Evolutionary conservation across 1,284 basidiomycete genomes (phyloP).

Genomic region (Takashimella tepidaria): DNA sequence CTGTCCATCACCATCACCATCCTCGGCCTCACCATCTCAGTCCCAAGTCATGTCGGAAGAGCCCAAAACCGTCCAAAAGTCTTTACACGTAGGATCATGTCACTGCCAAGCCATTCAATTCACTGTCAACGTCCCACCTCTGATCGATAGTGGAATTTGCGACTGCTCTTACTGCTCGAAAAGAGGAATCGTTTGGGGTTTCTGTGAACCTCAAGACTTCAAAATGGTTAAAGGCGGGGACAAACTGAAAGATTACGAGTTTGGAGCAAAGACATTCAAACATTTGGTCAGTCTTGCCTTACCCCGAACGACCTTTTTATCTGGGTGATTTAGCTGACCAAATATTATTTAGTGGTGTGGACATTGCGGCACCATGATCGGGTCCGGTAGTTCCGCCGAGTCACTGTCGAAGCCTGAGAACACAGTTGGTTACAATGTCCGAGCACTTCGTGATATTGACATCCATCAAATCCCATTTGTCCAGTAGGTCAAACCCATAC

Average conservation of each 20-base stretch:
- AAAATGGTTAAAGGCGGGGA: constrained; percentile 3
- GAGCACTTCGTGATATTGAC: background rate
- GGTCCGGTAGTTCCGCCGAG: background rate
- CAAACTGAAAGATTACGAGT: constrained; percentile 5
- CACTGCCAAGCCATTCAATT: constrained; percentile 9
- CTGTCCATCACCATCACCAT: too few relatives aligned
- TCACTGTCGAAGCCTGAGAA: background rate
- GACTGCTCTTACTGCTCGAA: constrained; percentile 10
- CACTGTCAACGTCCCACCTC: constrained; percentile 6
- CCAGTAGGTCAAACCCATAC: background rate
- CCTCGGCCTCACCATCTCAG: background rate
- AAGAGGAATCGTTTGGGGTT: constrained; percentile 8
- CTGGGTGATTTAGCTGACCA: background rate
- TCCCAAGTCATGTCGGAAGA: background rate
- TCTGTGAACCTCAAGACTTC: constrained; percentile 2
- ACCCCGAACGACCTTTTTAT: too few relatives aligned
- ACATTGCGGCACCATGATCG: constrained; percentile 4
- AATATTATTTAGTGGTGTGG: constrained; percentile 8
- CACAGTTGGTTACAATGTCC: constrained; percentile 7
- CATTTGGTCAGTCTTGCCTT: constrained; percentile 7
- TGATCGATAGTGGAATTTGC: constrained; percentile 7
- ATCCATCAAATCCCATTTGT: constrained; percentile 1
- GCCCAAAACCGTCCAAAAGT: background rate
- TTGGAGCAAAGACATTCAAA: constrained; percentile 8
- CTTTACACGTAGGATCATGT: constrained; percentile 6